Conservation (phyloP, 1,139 yeast genomes). For the Dujonia santamariae region DNA sequence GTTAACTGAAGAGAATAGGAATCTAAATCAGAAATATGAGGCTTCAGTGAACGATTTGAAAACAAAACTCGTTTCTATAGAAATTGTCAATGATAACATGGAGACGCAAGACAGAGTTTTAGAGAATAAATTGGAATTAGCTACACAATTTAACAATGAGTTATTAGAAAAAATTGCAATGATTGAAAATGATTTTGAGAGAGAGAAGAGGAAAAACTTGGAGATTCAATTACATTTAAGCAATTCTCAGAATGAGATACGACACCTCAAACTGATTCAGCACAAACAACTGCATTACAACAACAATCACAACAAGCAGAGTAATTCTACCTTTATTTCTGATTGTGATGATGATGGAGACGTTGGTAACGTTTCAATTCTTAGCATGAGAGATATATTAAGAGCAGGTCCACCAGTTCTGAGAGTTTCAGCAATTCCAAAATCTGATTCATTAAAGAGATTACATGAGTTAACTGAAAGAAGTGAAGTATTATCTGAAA, state of each 20-base stretch:
- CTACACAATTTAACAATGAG: constrained; percentile 39
- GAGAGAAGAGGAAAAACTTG: constrained; percentile 27
- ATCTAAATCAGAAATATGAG: constrained; percentile 8
- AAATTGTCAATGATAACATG: constrained; percentile 41
- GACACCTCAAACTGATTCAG: constrained; percentile 2
- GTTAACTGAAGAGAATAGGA: constrained; percentile 18
- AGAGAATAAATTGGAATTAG: constrained; percentile 28
- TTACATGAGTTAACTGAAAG: constrained; percentile 16
- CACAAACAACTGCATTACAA: neutral
- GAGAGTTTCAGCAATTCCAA: constrained; percentile 13
- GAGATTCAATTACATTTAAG: constrained; percentile 32
- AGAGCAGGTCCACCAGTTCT: constrained; percentile 31
- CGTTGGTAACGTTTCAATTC: constrained; percentile 25
- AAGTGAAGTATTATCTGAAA: constrained; percentile 15
- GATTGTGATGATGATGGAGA: constrained; percentile 3
- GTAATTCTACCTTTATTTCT: neutral
- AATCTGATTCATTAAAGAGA: constrained; percentile 23
- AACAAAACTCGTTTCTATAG: constrained; percentile 35
- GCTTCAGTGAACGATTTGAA: constrained; percentile 21
- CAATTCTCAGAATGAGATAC: constrained; percentile 31
- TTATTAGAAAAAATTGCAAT: constrained; percentile 41
- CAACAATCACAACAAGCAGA: neutral
- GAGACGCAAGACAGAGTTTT: constrained; percentile 38
- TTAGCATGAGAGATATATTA: constrained; percentile 31
- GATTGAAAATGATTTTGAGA: constrained; percentile 38